Evolutionary conservation across 257 asterid genomes (phyloP).

Genomic region (Solanum chaucha): DNA sequence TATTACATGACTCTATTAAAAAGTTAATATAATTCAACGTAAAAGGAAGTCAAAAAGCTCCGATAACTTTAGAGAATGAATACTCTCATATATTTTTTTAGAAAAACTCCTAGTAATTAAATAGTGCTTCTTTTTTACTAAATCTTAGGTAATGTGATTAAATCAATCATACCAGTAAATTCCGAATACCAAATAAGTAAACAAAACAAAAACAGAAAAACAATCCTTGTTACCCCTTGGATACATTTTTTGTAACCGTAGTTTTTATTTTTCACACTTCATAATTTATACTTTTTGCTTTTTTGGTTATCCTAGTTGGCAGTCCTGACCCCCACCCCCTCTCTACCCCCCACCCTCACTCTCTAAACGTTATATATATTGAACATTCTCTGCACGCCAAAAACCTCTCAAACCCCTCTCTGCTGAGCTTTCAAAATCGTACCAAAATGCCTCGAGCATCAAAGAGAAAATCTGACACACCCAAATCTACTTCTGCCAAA

Average conservation of each 20-base stretch:
- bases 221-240: too few species aligned
- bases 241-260: background rate
- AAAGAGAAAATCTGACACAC: slow-evolving; percentile 58
- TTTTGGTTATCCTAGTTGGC: background rate
- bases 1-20: too few species aligned
- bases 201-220: too few species aligned
- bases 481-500: slow-evolving; percentile 34
- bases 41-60: too few species aligned
- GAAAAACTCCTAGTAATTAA: too few species aligned
- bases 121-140: too few species aligned
- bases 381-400: background rate
- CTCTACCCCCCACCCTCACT: background rate
- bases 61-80: too few species aligned
- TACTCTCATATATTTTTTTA: too few species aligned
- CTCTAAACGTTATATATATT: slow-evolving; percentile 9
- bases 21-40: too few species aligned
- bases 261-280: background rate
- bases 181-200: too few species aligned
- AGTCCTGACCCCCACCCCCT: background rate
- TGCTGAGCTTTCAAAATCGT: background rate
- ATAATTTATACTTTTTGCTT: background rate
- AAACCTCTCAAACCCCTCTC: background rate
- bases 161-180: too few species aligned
- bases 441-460: slow-evolving; percentile 50
- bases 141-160: too few species aligned